Evolutionary conservation across 2,329 filamentous ascomycete species (phyloP), one percentile per base, ranked within the genome.

Genomic region (Penicillium hordei): DNA sequence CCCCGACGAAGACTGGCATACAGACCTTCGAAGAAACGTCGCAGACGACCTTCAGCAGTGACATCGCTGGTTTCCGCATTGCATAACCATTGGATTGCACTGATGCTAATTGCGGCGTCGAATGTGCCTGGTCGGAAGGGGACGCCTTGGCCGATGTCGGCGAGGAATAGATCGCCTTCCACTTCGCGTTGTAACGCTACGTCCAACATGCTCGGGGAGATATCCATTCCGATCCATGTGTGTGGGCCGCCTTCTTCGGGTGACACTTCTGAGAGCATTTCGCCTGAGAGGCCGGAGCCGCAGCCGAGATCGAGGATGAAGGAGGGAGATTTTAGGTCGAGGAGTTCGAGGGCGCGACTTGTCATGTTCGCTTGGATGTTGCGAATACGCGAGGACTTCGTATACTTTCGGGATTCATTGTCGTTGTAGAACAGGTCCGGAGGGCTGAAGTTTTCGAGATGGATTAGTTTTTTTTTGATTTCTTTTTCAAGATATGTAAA

Each of bases 401-500:
- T 97, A 81, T 99, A 99, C 82, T 97, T 97, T 74, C 90, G 89
- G 33, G 94, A 93, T 82, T 97, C 93, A 75, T 83, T 82, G 79
- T 97, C 93, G 81, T 97, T 89, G 83, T 99, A 99, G 82, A 96
- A 95, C 72, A 97, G 89, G 79, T 99, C 94, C 64, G 94, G 93
- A 50, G 93, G 91, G 73, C 91, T 95, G 74, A 12, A 42, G 29
- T 5, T 46, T 52, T 52, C 29, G 8, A 52, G 21, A 36, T 33
- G 67, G 67, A 65, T 72, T 59, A 74, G 69, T 64, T 55, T 17
- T n/a, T 12, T 25, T 40, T 27, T 6, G 0, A 1, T 5, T 21
- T 7, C 3, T 27, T n/a, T 2, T 38, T 27, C 8, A 52, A 58
- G 55, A 49, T 50, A 36, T 38, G 57, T 29, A 8, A 34, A 31